Conservation (phyloP, 805 yeast genomes). For the Kuraishia ogatae region DNA sequence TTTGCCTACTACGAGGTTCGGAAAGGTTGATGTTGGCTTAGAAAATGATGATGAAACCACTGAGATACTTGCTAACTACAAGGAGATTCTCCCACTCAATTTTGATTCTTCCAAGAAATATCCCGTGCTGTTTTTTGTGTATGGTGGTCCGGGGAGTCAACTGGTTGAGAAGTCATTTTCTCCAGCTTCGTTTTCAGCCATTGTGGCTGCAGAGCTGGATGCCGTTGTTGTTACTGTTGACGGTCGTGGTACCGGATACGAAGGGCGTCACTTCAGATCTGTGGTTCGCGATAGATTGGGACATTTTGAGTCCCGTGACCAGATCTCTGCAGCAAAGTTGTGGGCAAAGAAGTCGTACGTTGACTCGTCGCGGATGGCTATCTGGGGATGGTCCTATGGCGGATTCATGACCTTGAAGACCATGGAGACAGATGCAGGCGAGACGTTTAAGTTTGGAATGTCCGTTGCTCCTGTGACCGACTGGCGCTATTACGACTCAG, state of each 20-base stretch:
- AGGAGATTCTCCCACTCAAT: slow-evolving; percentile 69
- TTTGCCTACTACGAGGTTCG: slow-evolving; percentile 46
- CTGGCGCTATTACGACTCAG: slow-evolving; percentile 86
- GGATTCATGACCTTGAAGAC: slow-evolving; percentile 90
- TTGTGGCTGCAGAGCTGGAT: slow-evolving; percentile 66
- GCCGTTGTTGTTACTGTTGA: slow-evolving; percentile 92
- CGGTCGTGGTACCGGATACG: slow-evolving; percentile 94
- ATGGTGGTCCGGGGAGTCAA: slow-evolving; percentile 96
- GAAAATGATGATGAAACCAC: slow-evolving; percentile 38
- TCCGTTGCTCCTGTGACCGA: slow-evolving; percentile 98
- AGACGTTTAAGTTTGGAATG: slow-evolving; percentile 78
- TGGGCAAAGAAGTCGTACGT: slow-evolving; percentile 62
- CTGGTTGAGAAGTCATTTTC: slow-evolving; percentile 55
- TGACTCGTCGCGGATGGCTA: slow-evolving; percentile 59
- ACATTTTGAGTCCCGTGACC: slow-evolving; percentile 75
- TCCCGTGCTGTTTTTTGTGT: slow-evolving; percentile 83
- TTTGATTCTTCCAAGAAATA: slow-evolving; percentile 59
- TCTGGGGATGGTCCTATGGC: slow-evolving; percentile 99
- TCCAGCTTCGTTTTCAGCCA: slow-evolving; percentile 58
- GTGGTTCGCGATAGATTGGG: slow-evolving; percentile 80
- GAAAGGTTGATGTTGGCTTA: slow-evolving; percentile 37
- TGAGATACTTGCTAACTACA: slow-evolving; percentile 44
- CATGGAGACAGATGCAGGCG: slow-evolving; percentile 69
- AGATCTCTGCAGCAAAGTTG: slow-evolving; percentile 70
- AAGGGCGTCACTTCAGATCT: slow-evolving; percentile 70